Percentiles rank a stretch among this genome's conserved stretches.
These are phyloP conservation scores for Setomelanomma holmii DNA, from an alignment of 2,329 filamentous ascomycete genomes.

Conservation along the genomic window DNA sequence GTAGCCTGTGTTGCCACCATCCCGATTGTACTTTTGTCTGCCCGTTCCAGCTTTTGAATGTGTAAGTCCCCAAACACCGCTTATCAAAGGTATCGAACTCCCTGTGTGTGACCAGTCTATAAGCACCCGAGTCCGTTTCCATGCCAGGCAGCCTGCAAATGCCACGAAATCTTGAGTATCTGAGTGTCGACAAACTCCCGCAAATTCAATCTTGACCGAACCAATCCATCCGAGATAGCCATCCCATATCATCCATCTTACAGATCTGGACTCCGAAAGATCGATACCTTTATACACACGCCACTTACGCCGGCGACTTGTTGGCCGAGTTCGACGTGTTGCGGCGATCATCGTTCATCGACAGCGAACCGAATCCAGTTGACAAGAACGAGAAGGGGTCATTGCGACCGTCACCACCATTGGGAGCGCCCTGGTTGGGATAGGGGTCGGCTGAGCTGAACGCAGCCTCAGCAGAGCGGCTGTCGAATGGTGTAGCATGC, in stretches of 20 bases:
- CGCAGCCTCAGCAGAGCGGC: conserved; percentile 89
- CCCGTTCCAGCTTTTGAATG: conserved; percentile 37
- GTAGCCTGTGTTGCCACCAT: conserved; percentile 32
- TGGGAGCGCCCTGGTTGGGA: conserved; percentile 73
- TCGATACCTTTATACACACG: conserved; percentile 44
- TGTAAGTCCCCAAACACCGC: conserved; percentile 40
- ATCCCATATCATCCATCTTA: conserved; percentile 43
- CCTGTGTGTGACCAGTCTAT: conserved; percentile 49
- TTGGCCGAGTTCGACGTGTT: conserved; percentile 50
- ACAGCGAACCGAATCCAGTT: conserved; percentile 73
- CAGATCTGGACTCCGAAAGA: conserved; percentile 42
- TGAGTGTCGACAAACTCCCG: conserved; percentile 46
- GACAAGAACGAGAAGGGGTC: conserved; percentile 85
- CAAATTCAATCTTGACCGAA: conserved; percentile 44
- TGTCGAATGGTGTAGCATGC: conserved; percentile 89
- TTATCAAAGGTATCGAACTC: conserved; percentile 49
- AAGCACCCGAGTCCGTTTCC: conserved; percentile 40
- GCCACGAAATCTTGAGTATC: conserved; percentile 44
- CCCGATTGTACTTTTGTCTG: conserved; percentile 40
- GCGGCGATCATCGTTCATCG: conserved; percentile 67
- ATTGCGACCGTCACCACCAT: conserved; percentile 69
- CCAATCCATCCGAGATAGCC: conserved; percentile 45
- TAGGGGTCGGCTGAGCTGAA: conserved; percentile 90
- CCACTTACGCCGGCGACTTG: conserved; percentile 50
- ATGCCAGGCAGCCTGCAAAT: conserved; percentile 48